Conservation (phyloP, 306 rosid genomes). For the Hippophae tibetana region DNA sequence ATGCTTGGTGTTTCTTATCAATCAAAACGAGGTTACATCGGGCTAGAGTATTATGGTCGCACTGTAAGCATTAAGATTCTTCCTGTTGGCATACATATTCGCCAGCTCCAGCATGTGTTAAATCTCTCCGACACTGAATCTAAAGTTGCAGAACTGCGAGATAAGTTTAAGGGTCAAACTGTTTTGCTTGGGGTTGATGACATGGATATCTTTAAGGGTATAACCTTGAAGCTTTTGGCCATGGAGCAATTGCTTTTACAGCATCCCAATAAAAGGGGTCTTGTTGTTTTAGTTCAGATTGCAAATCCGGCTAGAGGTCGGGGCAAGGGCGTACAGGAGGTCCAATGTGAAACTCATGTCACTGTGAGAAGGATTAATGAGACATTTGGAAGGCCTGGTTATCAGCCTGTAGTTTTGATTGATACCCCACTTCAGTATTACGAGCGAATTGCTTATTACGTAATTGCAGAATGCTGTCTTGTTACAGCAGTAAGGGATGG, state of each 20-base stretch:
- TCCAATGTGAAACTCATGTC: conserved; percentile 54
- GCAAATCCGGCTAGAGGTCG: conserved; percentile 90
- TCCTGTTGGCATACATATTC: conserved; percentile 78
- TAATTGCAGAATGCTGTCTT: conserved; percentile 76
- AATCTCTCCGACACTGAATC: conserved; percentile 52
- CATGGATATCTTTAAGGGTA: conserved; percentile 74
- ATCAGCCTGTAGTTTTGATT: conserved; percentile 68
- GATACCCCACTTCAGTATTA: conserved; percentile 61
- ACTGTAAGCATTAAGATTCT: conserved; percentile 70
- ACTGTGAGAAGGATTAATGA: conserved; percentile 54
- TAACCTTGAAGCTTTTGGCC: conserved; percentile 82
- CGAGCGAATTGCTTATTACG: conserved; percentile 74
- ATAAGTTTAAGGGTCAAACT: conserved; percentile 49
- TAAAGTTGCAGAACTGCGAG: conserved; percentile 55
- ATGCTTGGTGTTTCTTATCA: conserved; percentile 81
- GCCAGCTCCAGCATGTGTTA: conserved; percentile 61
- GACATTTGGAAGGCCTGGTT: conserved; percentile 54
- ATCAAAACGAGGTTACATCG: conserved; percentile 84
- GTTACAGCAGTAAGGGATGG: conserved; percentile 95
- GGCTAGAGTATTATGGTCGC: conserved; percentile 85
- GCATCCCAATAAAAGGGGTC: conserved; percentile 75
- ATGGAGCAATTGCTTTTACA: conserved; percentile 73
- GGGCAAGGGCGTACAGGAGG: conserved; percentile 79
- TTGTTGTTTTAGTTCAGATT: conserved; percentile 69
- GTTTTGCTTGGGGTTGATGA: conserved; percentile 81